These are phyloP conservation scores for Polysphondylium violaceum DNA, from an alignment of 78 protist genomes.

Conservation along the genomic window DNA sequence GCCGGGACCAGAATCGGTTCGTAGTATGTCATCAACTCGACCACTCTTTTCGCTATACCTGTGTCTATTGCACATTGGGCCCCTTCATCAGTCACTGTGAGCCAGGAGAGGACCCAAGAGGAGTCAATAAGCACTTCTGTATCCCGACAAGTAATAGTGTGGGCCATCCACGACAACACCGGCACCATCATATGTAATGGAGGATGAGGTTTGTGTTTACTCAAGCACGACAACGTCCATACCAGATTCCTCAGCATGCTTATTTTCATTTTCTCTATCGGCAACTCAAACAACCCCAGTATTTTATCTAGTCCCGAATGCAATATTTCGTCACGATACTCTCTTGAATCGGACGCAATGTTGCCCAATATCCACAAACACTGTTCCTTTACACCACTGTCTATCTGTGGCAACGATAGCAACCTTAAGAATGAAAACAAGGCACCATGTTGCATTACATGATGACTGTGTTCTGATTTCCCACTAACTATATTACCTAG, in stretches of 20 bases:
- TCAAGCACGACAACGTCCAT: constrained; percentile 95
- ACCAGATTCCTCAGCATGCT: constrained; percentile 91
- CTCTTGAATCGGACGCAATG: constrained; percentile 97
- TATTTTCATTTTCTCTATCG: too few relatives aligned
- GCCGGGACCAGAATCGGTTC: constrained; percentile 92
- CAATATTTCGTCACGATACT: constrained; percentile 87
- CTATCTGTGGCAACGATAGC: constrained; percentile 11
- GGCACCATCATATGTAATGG: neutral
- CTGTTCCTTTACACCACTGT: constrained; percentile 97
- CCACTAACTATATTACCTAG: neutral
- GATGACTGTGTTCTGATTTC: neutral
- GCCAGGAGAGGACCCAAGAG: constrained; percentile 97
- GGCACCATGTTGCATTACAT: neutral
- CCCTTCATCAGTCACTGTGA: constrained; percentile 92
- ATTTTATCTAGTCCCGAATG: too few relatives aligned
- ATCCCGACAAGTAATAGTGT: constrained; percentile 55
- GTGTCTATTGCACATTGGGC: constrained; percentile 89
- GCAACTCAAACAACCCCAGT: too few relatives aligned
- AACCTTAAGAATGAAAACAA: neutral
- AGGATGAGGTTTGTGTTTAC: constrained; percentile 80
- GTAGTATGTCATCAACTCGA: constrained; percentile 81
- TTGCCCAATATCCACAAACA: constrained; percentile 99
- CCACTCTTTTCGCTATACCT: constrained; percentile 88
- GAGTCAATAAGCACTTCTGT: constrained; percentile 94
- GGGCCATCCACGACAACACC: neutral